Evolutionary conservation across 164 flowering plant genomes (phyloP), one percentile per base, ranked within the genome.

Genomic region (Cinnamomum chago): DNA sequence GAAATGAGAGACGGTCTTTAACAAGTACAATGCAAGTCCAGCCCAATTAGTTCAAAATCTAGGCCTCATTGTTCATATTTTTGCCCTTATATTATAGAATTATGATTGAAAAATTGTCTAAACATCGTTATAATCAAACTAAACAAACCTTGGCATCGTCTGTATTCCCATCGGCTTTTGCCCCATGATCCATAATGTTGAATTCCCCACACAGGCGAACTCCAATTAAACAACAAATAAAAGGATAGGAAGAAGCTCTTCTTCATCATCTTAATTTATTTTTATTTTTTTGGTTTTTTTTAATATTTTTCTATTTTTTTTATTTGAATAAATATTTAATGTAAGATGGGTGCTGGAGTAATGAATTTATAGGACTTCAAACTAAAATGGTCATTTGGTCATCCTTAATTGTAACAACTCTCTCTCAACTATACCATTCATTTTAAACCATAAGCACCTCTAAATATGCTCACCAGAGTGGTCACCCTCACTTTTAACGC

Each of bases 111-210:
- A 28, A 28, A 28, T 28, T 4, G 4, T 28, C 30, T 2, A 28
- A 28, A 28, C 30, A 3, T 28, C 30, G 4, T 28, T 28, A 28
- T 28, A 28, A 28, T 28, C 30, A 28, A 5, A 35, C 40, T 35
- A 76, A 22, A 10, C 20, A 66, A 3, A 86, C 90, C 22, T 79
- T 73, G 76, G 58, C 80, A 35, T 89, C 86, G n/a, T 88, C 90
- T 9, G 81, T 77, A n/a, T 13, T 78, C 11, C 87, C 90, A 64
- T 87, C 78, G 5, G 83, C 91, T 52, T 51, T 75, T 2, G 85
- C 89, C 9, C 90, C 88, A 50, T 76, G 87, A 52, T 74, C 74
- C 75, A 22, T 79, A 27, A 87, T 87, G 70, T 86, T 72, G 58
- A 88, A 81, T 1, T 73, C 27, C 52, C 22, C 27, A 50, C 72